Conservation (phyloP, 352 stramenopile genomes). For the Phytophthora fragariaefolia region DNA sequence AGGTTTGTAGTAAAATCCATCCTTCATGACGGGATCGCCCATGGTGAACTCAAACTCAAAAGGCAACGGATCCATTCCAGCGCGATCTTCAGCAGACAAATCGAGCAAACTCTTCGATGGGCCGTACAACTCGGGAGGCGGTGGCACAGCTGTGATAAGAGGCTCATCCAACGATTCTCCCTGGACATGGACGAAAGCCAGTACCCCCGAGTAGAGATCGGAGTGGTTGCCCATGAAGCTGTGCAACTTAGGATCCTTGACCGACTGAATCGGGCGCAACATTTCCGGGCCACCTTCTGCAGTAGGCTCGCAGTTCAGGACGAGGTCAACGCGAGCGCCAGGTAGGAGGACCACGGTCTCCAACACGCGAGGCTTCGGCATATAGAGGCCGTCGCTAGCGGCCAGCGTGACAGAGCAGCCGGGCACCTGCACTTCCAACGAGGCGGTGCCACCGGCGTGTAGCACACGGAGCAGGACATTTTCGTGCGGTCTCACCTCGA, state of each 20-base stretch:
- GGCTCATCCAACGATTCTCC: slow-evolving; percentile 40
- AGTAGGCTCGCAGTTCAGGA: slow-evolving; percentile 60
- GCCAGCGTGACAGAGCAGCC: slow-evolving; percentile 64
- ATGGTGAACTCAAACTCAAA: slow-evolving; percentile 72
- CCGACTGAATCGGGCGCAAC: slow-evolving; percentile 64
- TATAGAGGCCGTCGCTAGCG: slow-evolving; percentile 67
- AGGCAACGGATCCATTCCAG: slow-evolving; percentile 40
- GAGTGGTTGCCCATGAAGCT: slow-evolving; percentile 61
- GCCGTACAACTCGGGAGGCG: slow-evolving; percentile 51
- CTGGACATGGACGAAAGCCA: slow-evolving; percentile 69
- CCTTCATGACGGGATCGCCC: slow-evolving; percentile 47
- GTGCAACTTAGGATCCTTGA: slow-evolving; percentile 45
- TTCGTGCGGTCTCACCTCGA: slow-evolving; percentile 57
- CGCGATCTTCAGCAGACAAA: slow-evolving; percentile 38
- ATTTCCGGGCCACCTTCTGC: slow-evolving; percentile 31
- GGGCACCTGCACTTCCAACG: slow-evolving; percentile 64
- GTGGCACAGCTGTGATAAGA: slow-evolving; percentile 40
- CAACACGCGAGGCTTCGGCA: slow-evolving; percentile 43
- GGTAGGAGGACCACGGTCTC: slow-evolving; percentile 60
- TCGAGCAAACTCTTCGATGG: slow-evolving; percentile 45
- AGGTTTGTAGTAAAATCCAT: slow-evolving; percentile 75
- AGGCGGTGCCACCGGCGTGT: slow-evolving; percentile 60
- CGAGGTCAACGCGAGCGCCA: slow-evolving; percentile 63
- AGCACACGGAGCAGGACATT: slow-evolving; percentile 69
- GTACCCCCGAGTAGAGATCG: slow-evolving; percentile 63